Evolutionary conservation across 768 basidiomycete species (phyloP).

Genomic region (Termitomyces sp.): DNA sequence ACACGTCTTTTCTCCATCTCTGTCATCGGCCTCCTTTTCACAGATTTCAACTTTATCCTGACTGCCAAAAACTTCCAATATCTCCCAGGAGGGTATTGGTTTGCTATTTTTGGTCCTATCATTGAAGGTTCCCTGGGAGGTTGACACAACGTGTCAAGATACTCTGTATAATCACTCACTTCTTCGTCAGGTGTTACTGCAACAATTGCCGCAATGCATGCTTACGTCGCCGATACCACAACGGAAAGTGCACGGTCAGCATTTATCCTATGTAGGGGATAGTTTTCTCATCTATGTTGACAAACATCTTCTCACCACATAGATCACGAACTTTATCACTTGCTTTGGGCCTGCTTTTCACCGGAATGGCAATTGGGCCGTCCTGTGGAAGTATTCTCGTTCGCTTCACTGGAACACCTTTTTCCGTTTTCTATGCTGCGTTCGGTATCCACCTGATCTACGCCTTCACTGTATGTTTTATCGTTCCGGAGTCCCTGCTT

Average conservation of each 20-base stretch:
- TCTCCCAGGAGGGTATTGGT: conserved; percentile 81
- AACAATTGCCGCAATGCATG: conserved; percentile 47
- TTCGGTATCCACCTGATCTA: conserved; percentile 43
- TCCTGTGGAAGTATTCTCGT: conserved; percentile 64
- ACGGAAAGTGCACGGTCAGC: conserved; percentile 47
- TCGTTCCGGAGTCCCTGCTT: conserved; percentile 79
- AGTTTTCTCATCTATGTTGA: not conserved
- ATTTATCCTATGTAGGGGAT: not conserved
- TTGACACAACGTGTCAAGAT: conserved; percentile 20
- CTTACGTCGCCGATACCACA: conserved; percentile 68
- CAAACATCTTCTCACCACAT: not conserved
- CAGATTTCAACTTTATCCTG: conserved; percentile 62
- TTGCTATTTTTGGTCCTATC: conserved; percentile 58
- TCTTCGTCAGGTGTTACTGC: conserved; percentile 37
- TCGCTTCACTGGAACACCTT: conserved; percentile 40
- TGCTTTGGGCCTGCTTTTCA: conserved; percentile 59
- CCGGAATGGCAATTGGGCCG: conserved; percentile 77
- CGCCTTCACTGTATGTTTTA: conserved; percentile 41
- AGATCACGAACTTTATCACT: conserved; percentile 67
- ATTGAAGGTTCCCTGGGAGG: conserved; percentile 73
- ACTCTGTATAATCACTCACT: conserved; percentile 3
- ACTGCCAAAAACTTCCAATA: conserved; percentile 51
- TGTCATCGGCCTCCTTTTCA: conserved; percentile 51
- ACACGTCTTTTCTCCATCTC: conserved; percentile 57
- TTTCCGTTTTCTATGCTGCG: conserved; percentile 72